Conservation (phyloP, 768 basidiomycete genomes). For the Tylopilus balloui region DNA sequence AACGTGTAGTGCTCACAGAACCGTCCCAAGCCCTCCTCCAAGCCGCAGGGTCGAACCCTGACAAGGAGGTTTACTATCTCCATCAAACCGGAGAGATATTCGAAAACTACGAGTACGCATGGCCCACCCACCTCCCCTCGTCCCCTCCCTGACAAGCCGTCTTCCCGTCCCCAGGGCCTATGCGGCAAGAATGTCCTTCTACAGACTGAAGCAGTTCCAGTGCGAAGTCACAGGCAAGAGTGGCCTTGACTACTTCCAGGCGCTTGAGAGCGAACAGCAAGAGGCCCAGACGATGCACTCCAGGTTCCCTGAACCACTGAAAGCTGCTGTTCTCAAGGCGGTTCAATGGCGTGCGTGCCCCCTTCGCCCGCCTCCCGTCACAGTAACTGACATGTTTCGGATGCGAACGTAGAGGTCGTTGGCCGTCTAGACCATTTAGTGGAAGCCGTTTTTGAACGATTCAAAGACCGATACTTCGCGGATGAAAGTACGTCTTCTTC, state of each 20-base stretch:
- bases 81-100: slow-evolving; percentile 96
- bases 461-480: slow-evolving; percentile 91
- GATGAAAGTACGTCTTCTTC: slow-evolving; percentile 70
- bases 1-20: slow-evolving; percentile 84
- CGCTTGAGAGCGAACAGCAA: slow-evolving; percentile 83
- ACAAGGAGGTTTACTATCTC: slow-evolving; percentile 85
- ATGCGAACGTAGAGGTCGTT: slow-evolving; percentile 72
- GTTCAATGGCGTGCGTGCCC: slow-evolving; percentile 92
- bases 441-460: slow-evolving; percentile 92
- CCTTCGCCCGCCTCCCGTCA: slow-evolving; percentile 15
- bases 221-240: slow-evolving; percentile 97
- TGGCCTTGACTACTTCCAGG: slow-evolving; percentile 90
- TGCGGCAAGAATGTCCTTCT: slow-evolving; percentile 90
- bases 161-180: slow-evolving; percentile 51
- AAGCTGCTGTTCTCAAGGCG: slow-evolving; percentile 83
- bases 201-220: slow-evolving; percentile 89
- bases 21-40: slow-evolving; percentile 68
- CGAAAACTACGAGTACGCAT: slow-evolving; percentile 85
- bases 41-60: slow-evolving; percentile 57
- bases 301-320: slow-evolving; percentile 89
- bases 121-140: slow-evolving; percentile 19
- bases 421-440: slow-evolving; percentile 93
- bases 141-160: slow-evolving; percentile 23
- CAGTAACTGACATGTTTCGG: slow-evolving; percentile 11
- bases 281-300: slow-evolving; percentile 88